A percentile compares a stretch with the other conserved stretches of the same genome.
Conservation (phyloP, 305 asterid species). For the Fraxinus nigra region DNA sequence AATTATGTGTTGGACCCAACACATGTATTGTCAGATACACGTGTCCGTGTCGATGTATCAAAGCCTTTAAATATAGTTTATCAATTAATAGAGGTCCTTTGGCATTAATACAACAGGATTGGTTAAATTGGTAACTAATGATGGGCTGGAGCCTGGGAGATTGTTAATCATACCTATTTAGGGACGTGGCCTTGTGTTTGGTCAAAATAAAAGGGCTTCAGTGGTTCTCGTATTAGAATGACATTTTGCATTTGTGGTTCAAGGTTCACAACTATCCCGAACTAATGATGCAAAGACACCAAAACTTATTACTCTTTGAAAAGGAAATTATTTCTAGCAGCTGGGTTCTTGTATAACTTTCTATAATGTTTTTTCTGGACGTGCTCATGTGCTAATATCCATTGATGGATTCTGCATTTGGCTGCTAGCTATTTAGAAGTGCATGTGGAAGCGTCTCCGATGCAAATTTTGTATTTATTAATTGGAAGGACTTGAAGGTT, state of each 20-base stretch:
- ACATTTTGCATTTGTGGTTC: constrained; percentile 2
- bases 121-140: background rate
- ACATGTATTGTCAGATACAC: background rate
- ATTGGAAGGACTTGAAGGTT: constrained; percentile 1
- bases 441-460: background rate
- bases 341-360: background rate
- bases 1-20: background rate
- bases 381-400: background rate
- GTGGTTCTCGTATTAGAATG: background rate
- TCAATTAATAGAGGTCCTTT: background rate
- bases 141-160: background rate
- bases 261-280: background rate
- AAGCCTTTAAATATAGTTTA: background rate
- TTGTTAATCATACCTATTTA: background rate
- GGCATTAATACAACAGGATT: background rate
- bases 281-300: background rate
- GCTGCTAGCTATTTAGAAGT: background rate
- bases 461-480: background rate
- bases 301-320: background rate
- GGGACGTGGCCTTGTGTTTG: constrained; percentile 8
- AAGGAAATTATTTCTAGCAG: background rate
- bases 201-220: background rate
- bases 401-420: background rate
- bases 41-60: background rate
- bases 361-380: background rate